Conservation (phyloP, 2,329 filamentous ascomycete genomes). For the Aureobasidium zeae region DNA sequence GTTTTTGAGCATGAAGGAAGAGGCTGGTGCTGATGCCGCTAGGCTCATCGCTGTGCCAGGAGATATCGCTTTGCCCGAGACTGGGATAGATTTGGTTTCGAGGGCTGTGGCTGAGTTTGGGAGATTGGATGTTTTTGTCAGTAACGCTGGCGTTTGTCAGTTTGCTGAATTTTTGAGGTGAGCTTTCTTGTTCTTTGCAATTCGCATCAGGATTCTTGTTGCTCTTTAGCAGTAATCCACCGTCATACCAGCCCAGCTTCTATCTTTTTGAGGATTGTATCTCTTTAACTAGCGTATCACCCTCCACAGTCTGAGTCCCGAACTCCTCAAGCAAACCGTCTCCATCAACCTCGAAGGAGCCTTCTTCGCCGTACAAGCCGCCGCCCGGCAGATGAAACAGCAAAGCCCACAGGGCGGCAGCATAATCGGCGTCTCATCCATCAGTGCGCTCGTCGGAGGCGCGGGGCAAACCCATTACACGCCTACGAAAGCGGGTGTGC, state of each 20-base stretch:
- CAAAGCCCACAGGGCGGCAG: constrained; percentile 55
- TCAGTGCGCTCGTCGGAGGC: constrained; percentile 68
- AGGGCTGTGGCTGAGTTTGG: constrained; percentile 54
- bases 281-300: no score
- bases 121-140: constrained; percentile 60
- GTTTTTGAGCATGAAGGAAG: constrained; percentile 40
- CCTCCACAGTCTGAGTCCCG: constrained; percentile 49
- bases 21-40: constrained; percentile 29
- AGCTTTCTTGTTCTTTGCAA: no score
- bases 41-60: constrained; percentile 59
- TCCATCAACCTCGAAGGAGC: constrained; percentile 76
- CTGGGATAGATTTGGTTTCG: constrained; percentile 58
- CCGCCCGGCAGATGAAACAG: constrained; percentile 69
- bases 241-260: no score
- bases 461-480: constrained; percentile 77
- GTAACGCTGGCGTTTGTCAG: constrained; percentile 79
- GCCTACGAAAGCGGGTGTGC: constrained; percentile 74
- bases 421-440: constrained; percentile 69
- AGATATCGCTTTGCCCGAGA: constrained; percentile 67
- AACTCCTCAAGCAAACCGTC: constrained; percentile 63
- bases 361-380: constrained; percentile 81
- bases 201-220: no score
- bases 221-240: no score
- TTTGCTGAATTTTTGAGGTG: constrained; percentile 78
- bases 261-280: no score